Base-by-base conservation (phyloP, 2,329 filamentous ascomycete species). In the Pseudogymnoascus sp. region DNA sequence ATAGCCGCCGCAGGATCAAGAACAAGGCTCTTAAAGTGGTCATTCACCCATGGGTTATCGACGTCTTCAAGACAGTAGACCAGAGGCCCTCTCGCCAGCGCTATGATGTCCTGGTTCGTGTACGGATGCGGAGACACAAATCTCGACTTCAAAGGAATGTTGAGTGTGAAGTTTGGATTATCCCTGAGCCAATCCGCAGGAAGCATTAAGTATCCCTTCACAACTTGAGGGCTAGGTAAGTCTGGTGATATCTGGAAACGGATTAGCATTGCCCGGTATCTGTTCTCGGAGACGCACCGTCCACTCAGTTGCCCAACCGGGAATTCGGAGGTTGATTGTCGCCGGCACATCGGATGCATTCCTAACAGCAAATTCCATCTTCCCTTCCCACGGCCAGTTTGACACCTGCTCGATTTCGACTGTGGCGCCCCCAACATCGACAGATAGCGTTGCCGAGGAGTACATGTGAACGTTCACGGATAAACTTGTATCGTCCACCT, bases 61-160 rank as follows among this genome's bases (percentile, higher is more conserved):
- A 77, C 68, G 63, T 87, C 84, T 68, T 88, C 85, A 3, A 82
- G 77, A 64, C 84, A 87, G 70, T 87, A 87, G 4, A 87, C 74
- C 5, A 87, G 69, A 0, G 84, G 84, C 0, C 85, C 85, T 3
- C 84, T 77, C 1, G 79, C 82, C 5, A 87, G 70, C 1, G 80
- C 77, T 38, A 84, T 66, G 1, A 80, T 82, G n/a, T 78, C 72
- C 67, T 85, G 82, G 66, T 80, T 80, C 0, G 83, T 82, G 66
- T 81, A 80, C 0, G 83, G 83, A 67, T 86, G 81, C 0, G 84
- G 82, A 2, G 77, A 71, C 2, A 84, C 67, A 60, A 79, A 78
- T 34, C 80, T 76, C 14, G 82, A 77, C 37, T 75, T 70, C 43
- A 87, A 77, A 11, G 78, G 77, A 14, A 80, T 73, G 5, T 73